phyloP scores from a whole-genome alignment of 352 stramenopile species.

The Globisporangium uncinulatum region DNA sequence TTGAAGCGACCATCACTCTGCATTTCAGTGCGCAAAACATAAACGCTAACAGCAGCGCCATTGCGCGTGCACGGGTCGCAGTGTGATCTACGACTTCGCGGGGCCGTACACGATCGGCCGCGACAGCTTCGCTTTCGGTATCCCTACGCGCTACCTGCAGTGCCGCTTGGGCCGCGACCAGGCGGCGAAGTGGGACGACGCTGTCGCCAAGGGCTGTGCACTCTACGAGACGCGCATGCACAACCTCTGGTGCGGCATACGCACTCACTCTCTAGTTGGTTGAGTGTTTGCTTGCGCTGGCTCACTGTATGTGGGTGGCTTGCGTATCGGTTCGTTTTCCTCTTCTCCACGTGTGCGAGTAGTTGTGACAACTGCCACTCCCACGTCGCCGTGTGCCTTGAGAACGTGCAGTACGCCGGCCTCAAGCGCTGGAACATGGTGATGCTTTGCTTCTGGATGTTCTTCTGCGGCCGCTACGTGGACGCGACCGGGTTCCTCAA shows the following conservation, averaged over 20 bases:
- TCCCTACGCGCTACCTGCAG: conserved; percentile 87
- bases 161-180: conserved; percentile 39
- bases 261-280: no score
- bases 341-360: neutral
- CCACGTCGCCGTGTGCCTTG: conserved; percentile 87
- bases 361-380: conserved; percentile 97
- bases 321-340: no score
- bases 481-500: conserved; percentile 26
- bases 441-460: conserved; percentile 79
- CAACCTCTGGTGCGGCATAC: conserved; percentile 78
- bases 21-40: neutral
- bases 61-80: conserved; percentile 17
- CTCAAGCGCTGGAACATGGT: conserved; percentile 76
- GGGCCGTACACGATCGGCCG: conserved; percentile 91
- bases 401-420: conserved; percentile 50
- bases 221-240: conserved; percentile 95
- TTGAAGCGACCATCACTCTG: conserved; percentile 1
- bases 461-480: conserved; percentile 60
- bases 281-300: neutral
- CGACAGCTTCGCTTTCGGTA: conserved; percentile 86
- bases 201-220: conserved; percentile 80
- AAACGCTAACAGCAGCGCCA: conserved; percentile 2
- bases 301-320: no score
- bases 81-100: conserved; percentile 95
- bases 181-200: conserved; percentile 86